Evolutionary conservation across 163 green algal species (phyloP).

Genomic region (Chlamydomonas reinhardtii): DNA sequence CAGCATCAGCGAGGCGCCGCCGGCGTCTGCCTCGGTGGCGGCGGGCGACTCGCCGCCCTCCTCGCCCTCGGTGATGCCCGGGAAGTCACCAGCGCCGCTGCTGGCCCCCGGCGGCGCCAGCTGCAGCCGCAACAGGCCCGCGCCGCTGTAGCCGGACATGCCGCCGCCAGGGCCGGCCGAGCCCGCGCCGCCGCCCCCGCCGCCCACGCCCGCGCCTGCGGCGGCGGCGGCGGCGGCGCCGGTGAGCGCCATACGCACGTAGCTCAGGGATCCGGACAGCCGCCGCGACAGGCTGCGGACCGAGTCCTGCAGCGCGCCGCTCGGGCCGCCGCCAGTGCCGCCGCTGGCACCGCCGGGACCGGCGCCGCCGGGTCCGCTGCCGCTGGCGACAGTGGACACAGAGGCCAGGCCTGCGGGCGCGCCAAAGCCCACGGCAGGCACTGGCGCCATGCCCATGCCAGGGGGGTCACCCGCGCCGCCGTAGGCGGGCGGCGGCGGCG

Average conservation of each 20-base stretch:
- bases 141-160: neutral
- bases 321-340: neutral
- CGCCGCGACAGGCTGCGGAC: slow-evolving; percentile 7
- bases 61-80: slow-evolving; percentile 11
- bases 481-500: no score
- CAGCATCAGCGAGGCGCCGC: no score
- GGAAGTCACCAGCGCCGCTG: neutral
- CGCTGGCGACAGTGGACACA: no score
- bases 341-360: no score
- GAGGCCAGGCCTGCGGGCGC: no score
- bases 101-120: neutral
- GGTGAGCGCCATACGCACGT: neutral
- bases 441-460: no score
- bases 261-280: slow-evolving; percentile 4
- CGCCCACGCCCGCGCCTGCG: neutral
- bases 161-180: neutral
- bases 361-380: neutral
- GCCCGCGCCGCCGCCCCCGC: neutral
- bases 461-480: no score
- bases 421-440: no score
- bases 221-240: neutral
- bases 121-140: neutral
- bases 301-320: neutral
- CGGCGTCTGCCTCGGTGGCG: no score
- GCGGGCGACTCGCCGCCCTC: neutral